These are phyloP conservation scores for Candida chilensis DNA, from an alignment of 805 yeast genomes.

Conservation along the genomic window DNA sequence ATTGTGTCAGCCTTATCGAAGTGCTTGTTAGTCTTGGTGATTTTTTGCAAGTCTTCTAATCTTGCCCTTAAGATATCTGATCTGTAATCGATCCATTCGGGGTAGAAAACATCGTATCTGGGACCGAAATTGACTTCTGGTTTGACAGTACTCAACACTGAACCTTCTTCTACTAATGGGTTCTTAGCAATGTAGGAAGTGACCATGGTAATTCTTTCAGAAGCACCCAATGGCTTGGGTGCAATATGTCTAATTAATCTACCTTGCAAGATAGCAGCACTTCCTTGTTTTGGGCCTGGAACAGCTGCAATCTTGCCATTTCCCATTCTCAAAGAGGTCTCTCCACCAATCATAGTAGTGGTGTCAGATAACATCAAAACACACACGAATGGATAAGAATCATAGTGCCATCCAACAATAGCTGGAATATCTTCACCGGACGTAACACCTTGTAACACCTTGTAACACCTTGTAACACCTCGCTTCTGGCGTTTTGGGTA, in stretches of 20 bases:
- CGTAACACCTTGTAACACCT: no score
- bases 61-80: slow-evolving; percentile 13
- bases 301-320: slow-evolving; percentile 17
- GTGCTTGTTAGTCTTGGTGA: no score
- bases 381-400: slow-evolving; percentile 57
- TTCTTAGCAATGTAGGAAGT: slow-evolving; percentile 26
- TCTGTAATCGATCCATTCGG: slow-evolving; percentile 25
- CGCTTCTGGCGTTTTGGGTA: slow-evolving; percentile 5
- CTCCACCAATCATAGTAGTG: slow-evolving; percentile 50
- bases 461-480: no score
- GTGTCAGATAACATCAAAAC: slow-evolving; percentile 58
- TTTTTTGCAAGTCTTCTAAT: slow-evolving; percentile 11
- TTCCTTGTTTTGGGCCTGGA: slow-evolving; percentile 18
- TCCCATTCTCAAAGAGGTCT: slow-evolving; percentile 43
- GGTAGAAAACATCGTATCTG: slow-evolving; percentile 21
- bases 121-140: slow-evolving; percentile 28
- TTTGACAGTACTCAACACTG: slow-evolving; percentile 24
- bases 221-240: slow-evolving; percentile 18
- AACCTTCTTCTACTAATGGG: slow-evolving; percentile 15
- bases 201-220: slow-evolving; percentile 33
- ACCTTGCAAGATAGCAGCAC: slow-evolving; percentile 20
- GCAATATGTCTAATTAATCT: slow-evolving; percentile 22
- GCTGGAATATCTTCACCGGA: slow-evolving; percentile 40
- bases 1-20: no score
- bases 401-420: slow-evolving; percentile 55